Conservation (phyloP, 768 basidiomycete genomes). For the Boletus rubroflammeus region DNA sequence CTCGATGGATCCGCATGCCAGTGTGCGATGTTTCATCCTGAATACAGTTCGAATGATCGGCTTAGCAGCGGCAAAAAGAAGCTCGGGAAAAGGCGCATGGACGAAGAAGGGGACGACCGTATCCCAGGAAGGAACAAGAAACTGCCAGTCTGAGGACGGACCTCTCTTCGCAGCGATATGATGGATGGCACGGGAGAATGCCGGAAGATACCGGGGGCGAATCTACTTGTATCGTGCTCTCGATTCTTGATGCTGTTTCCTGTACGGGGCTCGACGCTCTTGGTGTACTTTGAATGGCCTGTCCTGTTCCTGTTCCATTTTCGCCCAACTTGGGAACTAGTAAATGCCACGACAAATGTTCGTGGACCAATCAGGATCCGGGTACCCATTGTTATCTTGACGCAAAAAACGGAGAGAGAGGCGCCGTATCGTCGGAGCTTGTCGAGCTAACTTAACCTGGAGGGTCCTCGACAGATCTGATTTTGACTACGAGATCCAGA, state of each 20-base stretch:
- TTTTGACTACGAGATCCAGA: constrained; percentile 23
- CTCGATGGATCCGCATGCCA: constrained; percentile 27
- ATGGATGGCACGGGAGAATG: constrained; percentile 10
- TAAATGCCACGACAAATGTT: constrained; percentile 14
- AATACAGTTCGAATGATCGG: constrained; percentile 18
- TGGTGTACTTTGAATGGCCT: not conserved
- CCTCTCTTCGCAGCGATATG: constrained; percentile 2
- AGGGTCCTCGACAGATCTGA: constrained; percentile 21
- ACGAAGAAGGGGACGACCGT: constrained; percentile 11
- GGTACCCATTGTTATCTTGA: not conserved
- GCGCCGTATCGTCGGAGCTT: constrained; percentile 2
- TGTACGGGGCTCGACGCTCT: not conserved
- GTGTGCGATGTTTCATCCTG: constrained; percentile 20
- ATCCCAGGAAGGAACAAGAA: constrained; percentile 13
- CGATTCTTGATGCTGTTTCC: constrained; percentile 1
- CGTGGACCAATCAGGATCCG: constrained; percentile 16
- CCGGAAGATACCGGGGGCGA: constrained; percentile 21
- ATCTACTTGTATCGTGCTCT: not conserved
- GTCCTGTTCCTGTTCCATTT: constrained; percentile 2
- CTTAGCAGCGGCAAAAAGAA: constrained; percentile 21
- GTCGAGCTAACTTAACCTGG: constrained; percentile 3
- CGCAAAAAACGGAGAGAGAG: constrained; percentile 1
- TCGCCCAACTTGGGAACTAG: not conserved
- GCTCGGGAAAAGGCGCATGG: constrained; percentile 17
- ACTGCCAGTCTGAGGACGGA: constrained; percentile 1